Evolutionary conservation across 345 rosid genomes (phyloP), one percentile per base, ranked within the genome.

Genomic region (Lagerstroemia speciosa): DNA sequence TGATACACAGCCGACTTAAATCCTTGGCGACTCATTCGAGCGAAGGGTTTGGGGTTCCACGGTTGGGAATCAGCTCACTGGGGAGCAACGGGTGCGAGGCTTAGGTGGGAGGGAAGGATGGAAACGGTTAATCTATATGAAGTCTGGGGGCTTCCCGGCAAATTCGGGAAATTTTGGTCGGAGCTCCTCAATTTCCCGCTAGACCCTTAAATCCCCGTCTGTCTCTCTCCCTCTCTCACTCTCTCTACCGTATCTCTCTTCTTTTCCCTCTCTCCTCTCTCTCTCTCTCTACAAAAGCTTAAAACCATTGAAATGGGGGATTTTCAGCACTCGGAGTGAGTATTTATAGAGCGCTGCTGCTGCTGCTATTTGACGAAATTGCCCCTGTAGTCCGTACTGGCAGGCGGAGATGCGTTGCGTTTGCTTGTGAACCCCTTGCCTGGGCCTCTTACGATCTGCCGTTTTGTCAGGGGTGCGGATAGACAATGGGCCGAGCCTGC

Each of bases 1-100:
- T 86, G 93, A 69, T 83, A 95, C 32, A 92, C 98, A 75, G 76
- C 79, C 15, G 91, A 85, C 83, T 86, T 94, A 50, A 85, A 81
- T 85, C 97, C 96, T 84, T 86, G 79, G 64, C 86, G 87, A 73
- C 78, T 92, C 99, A 92, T 94, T 10, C 7, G 12, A 30, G 63
- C 34, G 31, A 16, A 6, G 29, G 63, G 63, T 26, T 30, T 27
- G 15, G 33, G 33, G 16, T 10, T 20, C 29, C 58, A 52, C 27
- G n/a, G 20, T 52, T 52, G 58, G 60, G 10, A 2, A n/a, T 53
- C 60, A 53, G 60, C 60, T n/a, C 60, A 53, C 60, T 53, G 60
- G 12, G 60, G 58, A 52, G 58, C 27, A 48, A 48, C 24, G 24
- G 6, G n/a, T 53, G 60, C 2, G 60, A 7, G 12, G n/a, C n/a